phyloP scores from a whole-genome alignment of 805 yeast species.

The Isabelozyma pseudorhagii region DNA sequence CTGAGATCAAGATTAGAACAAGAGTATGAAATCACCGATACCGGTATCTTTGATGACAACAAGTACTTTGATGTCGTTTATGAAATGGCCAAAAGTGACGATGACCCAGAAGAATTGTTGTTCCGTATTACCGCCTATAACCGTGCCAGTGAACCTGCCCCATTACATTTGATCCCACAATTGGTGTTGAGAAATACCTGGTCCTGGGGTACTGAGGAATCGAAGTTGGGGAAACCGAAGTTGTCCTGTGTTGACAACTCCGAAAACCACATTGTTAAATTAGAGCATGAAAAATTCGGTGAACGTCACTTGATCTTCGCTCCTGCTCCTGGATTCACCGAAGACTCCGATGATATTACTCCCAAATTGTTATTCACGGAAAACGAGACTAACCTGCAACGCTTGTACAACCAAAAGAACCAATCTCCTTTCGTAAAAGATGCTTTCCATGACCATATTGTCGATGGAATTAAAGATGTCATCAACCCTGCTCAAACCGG shows the following conservation, averaged over 20 bases:
- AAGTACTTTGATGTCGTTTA: conserved; percentile 84
- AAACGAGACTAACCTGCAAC: conserved; percentile 75
- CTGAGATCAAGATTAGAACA: conserved; percentile 62
- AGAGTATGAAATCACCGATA: conserved; percentile 83
- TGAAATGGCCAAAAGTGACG: conserved; percentile 85
- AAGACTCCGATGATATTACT: conserved; percentile 60
- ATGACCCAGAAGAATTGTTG: conserved; percentile 73
- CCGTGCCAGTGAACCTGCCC: conserved; percentile 80
- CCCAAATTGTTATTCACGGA: conserved; percentile 82
- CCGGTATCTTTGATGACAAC: conserved; percentile 68
- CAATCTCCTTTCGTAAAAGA: conserved; percentile 66
- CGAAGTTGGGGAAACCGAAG: conserved; percentile 45
- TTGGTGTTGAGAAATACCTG: conserved; percentile 83
- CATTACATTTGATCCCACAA: conserved; percentile 83
- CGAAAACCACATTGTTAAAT: conserved; percentile 47
- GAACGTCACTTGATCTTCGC: conserved; percentile 64
- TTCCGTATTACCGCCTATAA: conserved; percentile 88
- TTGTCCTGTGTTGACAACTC: conserved; percentile 38
- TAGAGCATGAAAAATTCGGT: conserved; percentile 71
- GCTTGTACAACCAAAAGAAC: conserved; percentile 64
- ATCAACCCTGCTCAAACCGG: conserved; percentile 72
- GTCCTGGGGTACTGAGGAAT: conserved; percentile 77
- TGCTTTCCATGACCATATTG: conserved; percentile 83
- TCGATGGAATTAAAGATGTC: conserved; percentile 55
- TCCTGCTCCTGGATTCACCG: conserved; percentile 76